Conservation (phyloP, 257 asterid genomes). For the Solanum gandarillasii region DNA sequence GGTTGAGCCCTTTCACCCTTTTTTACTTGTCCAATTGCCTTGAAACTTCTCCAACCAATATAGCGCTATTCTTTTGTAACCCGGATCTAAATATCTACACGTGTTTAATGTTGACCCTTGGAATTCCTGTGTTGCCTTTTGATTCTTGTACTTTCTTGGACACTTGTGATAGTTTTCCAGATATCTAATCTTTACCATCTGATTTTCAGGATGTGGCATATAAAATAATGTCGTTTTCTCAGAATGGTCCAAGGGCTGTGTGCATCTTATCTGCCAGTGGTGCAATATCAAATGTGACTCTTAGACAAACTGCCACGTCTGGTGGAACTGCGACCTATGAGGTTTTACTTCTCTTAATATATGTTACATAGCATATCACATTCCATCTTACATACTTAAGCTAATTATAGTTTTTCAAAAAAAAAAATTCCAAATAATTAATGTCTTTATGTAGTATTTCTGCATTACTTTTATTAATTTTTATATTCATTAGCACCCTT, state of each 20-base stretch:
- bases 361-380: neutral
- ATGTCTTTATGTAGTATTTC: neutral
- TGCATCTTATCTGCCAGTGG: neutral
- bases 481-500: neutral
- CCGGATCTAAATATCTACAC: neutral
- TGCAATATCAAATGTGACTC: neutral
- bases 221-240: neutral
- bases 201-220: neutral
- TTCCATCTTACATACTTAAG: neutral
- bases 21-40: neutral
- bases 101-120: neutral
- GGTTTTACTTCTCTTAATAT: neutral
- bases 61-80: neutral
- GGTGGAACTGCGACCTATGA: constrained; percentile 1
- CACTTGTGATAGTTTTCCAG: neutral
- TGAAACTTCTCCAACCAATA: neutral
- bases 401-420: neutral
- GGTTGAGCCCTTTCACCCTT: neutral
- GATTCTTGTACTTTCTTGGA: neutral
- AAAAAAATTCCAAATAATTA: no score
- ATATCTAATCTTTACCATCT: neutral
- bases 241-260: constrained; percentile 1
- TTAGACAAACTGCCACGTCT: neutral
- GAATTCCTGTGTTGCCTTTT: neutral
- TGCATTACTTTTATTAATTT: neutral